A percentile compares a stretch with the other conserved stretches of the same genome.
These are phyloP conservation scores for Solanum chiquidenum DNA, from an alignment of 257 asterid species.

Conservation along the genomic window DNA sequence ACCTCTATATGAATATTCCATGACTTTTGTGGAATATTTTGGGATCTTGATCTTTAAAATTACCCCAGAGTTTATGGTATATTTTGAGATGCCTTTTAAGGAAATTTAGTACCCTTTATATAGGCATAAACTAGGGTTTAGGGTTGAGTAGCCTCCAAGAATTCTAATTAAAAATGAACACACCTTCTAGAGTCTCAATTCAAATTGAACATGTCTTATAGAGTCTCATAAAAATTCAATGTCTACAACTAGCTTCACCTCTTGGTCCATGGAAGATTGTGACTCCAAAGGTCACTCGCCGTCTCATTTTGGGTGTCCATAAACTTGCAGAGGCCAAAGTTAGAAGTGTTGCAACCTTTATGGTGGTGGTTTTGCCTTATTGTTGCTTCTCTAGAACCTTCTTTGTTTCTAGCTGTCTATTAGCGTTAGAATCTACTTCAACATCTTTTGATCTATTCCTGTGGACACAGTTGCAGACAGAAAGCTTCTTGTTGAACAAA, in stretches of 20 bases:
- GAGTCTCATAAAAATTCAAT: too few species aligned
- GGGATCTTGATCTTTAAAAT: too few species aligned
- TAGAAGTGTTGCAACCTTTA: neutral
- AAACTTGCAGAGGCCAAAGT: neutral
- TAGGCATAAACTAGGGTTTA: too few species aligned
- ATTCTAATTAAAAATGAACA: too few species aligned
- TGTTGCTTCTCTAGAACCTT: neutral
- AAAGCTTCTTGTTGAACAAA: neutral
- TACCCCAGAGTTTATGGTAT: too few species aligned
- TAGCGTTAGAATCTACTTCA: neutral
- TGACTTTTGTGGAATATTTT: too few species aligned
- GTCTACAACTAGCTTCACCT: neutral
- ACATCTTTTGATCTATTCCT: neutral
- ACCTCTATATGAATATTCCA: too few species aligned
- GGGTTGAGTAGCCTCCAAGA: too few species aligned
- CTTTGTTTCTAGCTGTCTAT: neutral
- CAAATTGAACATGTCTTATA: too few species aligned
- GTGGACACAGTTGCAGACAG: neutral
- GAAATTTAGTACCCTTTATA: too few species aligned
- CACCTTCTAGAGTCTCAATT: too few species aligned
- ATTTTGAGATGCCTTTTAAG: too few species aligned
- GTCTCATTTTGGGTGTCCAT: neutral
- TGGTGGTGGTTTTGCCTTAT: neutral
- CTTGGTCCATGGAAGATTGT: neutral
- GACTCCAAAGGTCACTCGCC: neutral